Evolutionary conservation across 2,329 filamentous ascomycete genomes (phyloP).

Genomic region (Apiospora pterosperma): DNA sequence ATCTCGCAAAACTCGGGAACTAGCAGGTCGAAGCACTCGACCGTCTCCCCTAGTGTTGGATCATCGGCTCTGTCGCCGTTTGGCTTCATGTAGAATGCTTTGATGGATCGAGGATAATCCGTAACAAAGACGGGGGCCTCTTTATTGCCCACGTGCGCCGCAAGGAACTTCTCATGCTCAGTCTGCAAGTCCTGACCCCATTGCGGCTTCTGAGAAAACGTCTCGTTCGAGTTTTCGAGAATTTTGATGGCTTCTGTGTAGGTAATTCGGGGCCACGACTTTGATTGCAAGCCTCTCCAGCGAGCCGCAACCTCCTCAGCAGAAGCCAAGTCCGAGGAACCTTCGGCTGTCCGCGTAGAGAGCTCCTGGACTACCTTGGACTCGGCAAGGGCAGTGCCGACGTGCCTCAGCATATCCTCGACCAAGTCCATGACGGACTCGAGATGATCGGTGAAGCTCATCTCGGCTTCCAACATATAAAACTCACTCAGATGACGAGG

Average conservation of each 20-base stretch:
- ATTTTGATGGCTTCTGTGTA: slow-evolving; percentile 74
- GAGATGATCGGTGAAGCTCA: slow-evolving; percentile 72
- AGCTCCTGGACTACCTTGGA: slow-evolving; percentile 45
- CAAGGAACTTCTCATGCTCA: slow-evolving; percentile 90
- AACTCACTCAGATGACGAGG: slow-evolving; percentile 94
- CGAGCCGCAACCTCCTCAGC: slow-evolving; percentile 57
- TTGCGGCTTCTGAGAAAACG: slow-evolving; percentile 65
- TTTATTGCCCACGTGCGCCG: slow-evolving; percentile 49
- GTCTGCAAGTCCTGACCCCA: slow-evolving; percentile 78
- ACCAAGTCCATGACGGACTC: slow-evolving; percentile 72
- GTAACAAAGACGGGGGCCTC: slow-evolving; percentile 81
- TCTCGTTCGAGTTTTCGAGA: slow-evolving; percentile 56
- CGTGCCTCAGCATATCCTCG: slow-evolving; percentile 69
- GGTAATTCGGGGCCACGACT: slow-evolving; percentile 74
- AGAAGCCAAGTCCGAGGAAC: slow-evolving; percentile 40
- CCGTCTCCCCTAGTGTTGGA: slow-evolving; percentile 48
- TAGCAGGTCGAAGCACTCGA: slow-evolving; percentile 87
- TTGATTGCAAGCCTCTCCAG: slow-evolving; percentile 65
- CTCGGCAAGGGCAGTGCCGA: slow-evolving; percentile 36
- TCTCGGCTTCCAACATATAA: slow-evolving; percentile 95
- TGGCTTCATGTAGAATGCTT: slow-evolving; percentile 81
- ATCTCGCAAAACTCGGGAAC: slow-evolving; percentile 84
- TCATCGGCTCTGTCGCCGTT: slow-evolving; percentile 9
- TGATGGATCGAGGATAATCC: slow-evolving; percentile 82
- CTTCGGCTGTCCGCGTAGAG: slow-evolving; percentile 34